Evolutionary conservation across 192 early-diverging fungal genomes (phyloP), one percentile per base, ranked within the genome.

Genomic region (Podila horticola): DNA sequence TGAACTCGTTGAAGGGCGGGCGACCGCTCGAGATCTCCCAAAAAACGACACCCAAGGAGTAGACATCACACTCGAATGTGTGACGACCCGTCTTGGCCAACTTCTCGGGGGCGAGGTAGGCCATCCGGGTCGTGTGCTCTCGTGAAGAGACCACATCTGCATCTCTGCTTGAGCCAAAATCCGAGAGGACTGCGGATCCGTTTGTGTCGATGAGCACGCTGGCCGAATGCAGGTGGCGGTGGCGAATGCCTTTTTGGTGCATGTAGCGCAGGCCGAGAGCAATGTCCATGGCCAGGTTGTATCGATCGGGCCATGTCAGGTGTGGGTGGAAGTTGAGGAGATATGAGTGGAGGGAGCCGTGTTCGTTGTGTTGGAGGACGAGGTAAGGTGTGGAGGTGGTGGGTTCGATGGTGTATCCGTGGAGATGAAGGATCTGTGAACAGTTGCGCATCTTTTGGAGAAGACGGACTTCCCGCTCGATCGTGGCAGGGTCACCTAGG

Each of bases 251-350:
- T 11, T 72, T 72, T 45, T 64, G 61, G 49, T 83, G 81, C 12
- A 83, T 67, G 33, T 74, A 75, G 0, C 73, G 72, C 5, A 83
- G 52, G 0, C 81, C 81, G 41, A 75, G 64, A 19, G 73, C 67
- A 58, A 83, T 72, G 33, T 83, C 81, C 67, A 83, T 51, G n/a
- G 73, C 81, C 6, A 83, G 74, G n/a, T 83, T 83, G 64, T 75
- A 83, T 51, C 74, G 72, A 38, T 83, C 81, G 20, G 72, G 28
- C 81, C 81, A 83, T 24, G 81, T 83, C 10, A 83, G 66, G 24
- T 83, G 72, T 4, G 68, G 62, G 58, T 75, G 74, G n/a, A 74
- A 83, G 30, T 75, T 74, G 31, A 62, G 50, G 30, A 83, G 66
- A 29, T 83, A 74, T 11, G 72, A 74, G 48, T 83, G 69, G 9